Evolutionary conservation across 441 rosid genomes (phyloP).

Genomic region (Arabidopsis hybrid): DNA sequence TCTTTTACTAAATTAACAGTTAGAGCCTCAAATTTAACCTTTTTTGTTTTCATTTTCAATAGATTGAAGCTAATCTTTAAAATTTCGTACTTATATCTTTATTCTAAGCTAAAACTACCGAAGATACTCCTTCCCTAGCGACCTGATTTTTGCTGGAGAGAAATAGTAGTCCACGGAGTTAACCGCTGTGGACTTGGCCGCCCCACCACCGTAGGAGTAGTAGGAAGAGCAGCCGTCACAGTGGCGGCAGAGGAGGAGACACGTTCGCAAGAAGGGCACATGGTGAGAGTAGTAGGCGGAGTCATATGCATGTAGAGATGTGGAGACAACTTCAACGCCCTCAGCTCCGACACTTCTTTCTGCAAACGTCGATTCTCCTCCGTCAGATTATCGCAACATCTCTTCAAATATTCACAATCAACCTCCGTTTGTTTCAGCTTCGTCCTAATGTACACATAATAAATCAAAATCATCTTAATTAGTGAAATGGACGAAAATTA

Average conservation of each 20-base stretch:
- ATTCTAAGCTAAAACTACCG: constrained; percentile 13
- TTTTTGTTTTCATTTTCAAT: background rate
- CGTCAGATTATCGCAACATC: constrained; percentile 84
- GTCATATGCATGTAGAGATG: constrained; percentile 83
- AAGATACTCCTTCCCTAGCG: constrained; percentile 23
- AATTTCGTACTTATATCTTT: constrained; percentile 3
- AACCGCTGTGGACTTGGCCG: constrained; percentile 39
- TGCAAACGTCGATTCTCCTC: constrained; percentile 88
- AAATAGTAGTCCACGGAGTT: constrained; percentile 30
- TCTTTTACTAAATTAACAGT: background rate
- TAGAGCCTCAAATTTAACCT: background rate
- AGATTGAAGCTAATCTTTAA: background rate
- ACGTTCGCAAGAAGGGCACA: constrained; percentile 96
- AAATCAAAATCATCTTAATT: background rate
- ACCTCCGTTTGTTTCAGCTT: constrained; percentile 96
- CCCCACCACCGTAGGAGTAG: constrained; percentile 21
- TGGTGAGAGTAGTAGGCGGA: constrained; percentile 95
- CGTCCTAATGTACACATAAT: constrained; percentile 55
- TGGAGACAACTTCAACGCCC: constrained; percentile 80
- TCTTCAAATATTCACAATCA: constrained; percentile 80
- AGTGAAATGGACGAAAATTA: background rate
- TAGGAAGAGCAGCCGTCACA: constrained; percentile 14
- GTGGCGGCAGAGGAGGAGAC: constrained; percentile 44
- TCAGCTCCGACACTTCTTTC: constrained; percentile 83
- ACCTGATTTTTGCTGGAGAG: constrained; percentile 36